phyloP scores from a whole-genome alignment of 208 protist species.

The Wallacemonas sp. region DNA sequence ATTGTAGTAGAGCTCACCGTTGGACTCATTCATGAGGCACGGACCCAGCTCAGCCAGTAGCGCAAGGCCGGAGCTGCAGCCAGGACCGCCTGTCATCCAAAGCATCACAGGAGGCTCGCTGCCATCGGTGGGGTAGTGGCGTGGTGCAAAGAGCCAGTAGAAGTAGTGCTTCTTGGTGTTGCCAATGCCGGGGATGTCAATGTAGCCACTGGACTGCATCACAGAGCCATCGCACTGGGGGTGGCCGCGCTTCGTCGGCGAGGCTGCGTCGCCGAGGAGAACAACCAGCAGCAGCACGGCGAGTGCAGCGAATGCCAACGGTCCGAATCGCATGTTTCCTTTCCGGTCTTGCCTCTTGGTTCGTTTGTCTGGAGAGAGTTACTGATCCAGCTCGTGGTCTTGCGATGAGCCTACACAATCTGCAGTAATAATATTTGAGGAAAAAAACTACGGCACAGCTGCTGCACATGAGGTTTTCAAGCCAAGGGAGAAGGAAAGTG shows the following conservation, averaged over 20 bases:
- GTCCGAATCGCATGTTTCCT: no score
- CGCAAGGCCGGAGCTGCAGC: conserved; percentile 76
- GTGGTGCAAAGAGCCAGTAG: conserved; percentile 90
- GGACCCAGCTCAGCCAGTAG: conserved; percentile 83
- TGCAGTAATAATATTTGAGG: no score
- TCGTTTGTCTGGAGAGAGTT: no score
- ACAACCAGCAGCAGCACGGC: conserved; percentile 7
- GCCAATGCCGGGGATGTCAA: conserved; percentile 56
- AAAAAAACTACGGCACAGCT: no score
- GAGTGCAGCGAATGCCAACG: background rate
- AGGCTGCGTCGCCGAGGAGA: background rate
- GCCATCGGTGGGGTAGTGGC: conserved; percentile 43
- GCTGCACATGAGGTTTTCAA: no score
- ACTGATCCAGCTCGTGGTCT: no score
- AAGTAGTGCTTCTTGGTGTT: conserved; percentile 75
- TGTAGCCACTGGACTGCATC: conserved; percentile 76
- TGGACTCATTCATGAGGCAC: conserved; percentile 64
- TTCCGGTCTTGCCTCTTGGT: no score
- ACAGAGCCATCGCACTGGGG: conserved; percentile 43
- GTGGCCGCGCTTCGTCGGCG: conserved; percentile 31
- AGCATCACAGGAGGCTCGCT: conserved; percentile 64
- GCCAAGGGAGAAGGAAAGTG: no score
- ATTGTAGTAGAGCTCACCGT: conserved; percentile 54
- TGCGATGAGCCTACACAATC: no score
- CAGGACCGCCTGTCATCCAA: conserved; percentile 93